Evolutionary conservation across 2,329 filamentous ascomycete genomes (phyloP).

Genomic region (Corniculantispora saksenae): DNA sequence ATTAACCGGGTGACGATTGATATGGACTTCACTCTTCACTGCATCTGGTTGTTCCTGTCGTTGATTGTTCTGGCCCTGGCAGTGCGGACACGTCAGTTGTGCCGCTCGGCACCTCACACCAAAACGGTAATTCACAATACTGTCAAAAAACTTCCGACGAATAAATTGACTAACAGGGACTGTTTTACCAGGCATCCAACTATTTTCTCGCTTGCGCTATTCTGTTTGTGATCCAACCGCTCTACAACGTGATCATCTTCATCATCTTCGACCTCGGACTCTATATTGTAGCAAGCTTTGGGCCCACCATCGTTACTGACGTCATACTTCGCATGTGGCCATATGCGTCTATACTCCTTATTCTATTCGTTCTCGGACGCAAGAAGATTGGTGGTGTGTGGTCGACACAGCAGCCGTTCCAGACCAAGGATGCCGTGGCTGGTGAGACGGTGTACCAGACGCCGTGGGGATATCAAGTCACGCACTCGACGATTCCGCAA

Average conservation of each 20-base stretch:
- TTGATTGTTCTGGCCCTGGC: slow-evolving; percentile 7
- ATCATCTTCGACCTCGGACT: neutral
- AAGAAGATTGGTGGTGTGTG: slow-evolving; percentile 19
- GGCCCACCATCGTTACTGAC: neutral
- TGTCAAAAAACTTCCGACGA: neutral
- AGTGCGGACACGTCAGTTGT: slow-evolving; percentile 1
- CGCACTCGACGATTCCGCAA: neutral
- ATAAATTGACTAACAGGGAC: neutral
- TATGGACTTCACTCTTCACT: slow-evolving; percentile 15
- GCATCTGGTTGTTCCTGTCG: slow-evolving; percentile 10
- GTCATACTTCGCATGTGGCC: slow-evolving; percentile 11
- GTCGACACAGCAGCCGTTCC: slow-evolving; percentile 17
- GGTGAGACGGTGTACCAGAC: slow-evolving; percentile 16
- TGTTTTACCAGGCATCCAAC: slow-evolving; percentile 2
- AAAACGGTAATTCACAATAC: neutral
- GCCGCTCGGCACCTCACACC: slow-evolving; percentile 4
- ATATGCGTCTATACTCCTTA: neutral
- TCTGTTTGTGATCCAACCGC: slow-evolving; percentile 9
- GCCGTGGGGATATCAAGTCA: slow-evolving; percentile 13
- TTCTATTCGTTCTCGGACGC: slow-evolving; percentile 10
- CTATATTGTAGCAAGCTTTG: neutral
- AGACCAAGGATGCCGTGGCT: slow-evolving; percentile 5
- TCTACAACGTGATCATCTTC: slow-evolving; percentile 12
- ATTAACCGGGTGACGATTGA: neutral
- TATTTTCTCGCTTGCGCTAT: neutral